Evolutionary conservation across 176 grass and related monocot genomes (phyloP).

Genomic region (Oryza glumipatula): DNA sequence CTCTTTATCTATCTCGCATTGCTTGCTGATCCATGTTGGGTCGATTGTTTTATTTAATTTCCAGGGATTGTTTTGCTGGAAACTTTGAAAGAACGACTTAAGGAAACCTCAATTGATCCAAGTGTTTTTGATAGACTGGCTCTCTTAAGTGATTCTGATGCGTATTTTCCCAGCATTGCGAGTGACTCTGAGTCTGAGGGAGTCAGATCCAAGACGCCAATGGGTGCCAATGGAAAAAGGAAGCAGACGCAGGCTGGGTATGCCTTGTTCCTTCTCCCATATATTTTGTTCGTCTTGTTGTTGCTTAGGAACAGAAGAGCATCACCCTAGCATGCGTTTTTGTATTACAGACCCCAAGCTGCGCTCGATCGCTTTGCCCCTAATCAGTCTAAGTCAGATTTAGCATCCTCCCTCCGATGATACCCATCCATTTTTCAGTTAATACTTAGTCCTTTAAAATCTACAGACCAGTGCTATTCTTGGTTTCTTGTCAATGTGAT

Average conservation of each 20-base stretch:
- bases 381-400: not conserved
- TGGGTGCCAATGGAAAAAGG: slow-evolving; percentile 15
- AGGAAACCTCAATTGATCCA: slow-evolving; percentile 29
- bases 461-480: not conserved
- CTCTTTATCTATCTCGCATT: not conserved
- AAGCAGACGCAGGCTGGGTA: slow-evolving; percentile 55
- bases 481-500: not conserved
- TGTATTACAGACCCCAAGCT: not conserved
- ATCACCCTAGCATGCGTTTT: not conserved
- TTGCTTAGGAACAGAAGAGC: slow-evolving; percentile 1
- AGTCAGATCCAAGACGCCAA: not conserved
- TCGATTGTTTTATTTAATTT: slow-evolving; percentile 14
- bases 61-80: slow-evolving; percentile 64
- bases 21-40: not conserved
- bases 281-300: not conserved
- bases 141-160: slow-evolving; percentile 27
- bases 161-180: not conserved
- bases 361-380: not conserved
- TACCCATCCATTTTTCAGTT: not conserved
- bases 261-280: slow-evolving; percentile 6
- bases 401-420: not conserved
- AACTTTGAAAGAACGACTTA: slow-evolving; percentile 43
- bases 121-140: slow-evolving; percentile 47
- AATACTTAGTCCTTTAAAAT: not conserved
- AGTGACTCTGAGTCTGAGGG: slow-evolving; percentile 8